Conservation (phyloP, 202 grass and related monocot species). For the Dendrocalamus latiflorus region DNA sequence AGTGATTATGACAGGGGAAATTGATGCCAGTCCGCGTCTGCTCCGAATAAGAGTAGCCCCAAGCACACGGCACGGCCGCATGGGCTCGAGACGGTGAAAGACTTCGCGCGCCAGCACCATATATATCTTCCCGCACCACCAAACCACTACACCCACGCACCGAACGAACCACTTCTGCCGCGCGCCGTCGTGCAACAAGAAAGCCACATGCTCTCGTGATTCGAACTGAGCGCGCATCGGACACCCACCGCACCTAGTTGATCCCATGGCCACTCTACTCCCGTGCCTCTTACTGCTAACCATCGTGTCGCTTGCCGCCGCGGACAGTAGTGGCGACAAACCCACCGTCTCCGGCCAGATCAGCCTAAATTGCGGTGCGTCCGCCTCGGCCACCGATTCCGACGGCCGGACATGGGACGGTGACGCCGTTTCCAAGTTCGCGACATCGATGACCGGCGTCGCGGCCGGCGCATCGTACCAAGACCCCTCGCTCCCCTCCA, state of each 20-base stretch:
- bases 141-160: background rate
- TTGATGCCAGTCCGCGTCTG: background rate
- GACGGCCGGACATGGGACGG: slow-evolving; percentile 46
- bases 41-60: background rate
- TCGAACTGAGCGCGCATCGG: background rate
- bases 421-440: slow-evolving; percentile 22
- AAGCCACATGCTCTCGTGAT: background rate
- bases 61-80: background rate
- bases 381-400: slow-evolving; percentile 3
- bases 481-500: slow-evolving; percentile 38
- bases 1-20: background rate
- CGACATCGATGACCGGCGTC: background rate
- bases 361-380: slow-evolving; percentile 60
- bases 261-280: slow-evolving; percentile 13
- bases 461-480: background rate
- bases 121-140: background rate
- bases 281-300: background rate
- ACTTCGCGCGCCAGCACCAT: background rate
- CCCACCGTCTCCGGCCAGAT: slow-evolving; percentile 19
- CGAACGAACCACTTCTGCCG: background rate
- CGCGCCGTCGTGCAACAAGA: background rate
- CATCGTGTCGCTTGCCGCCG: background rate
- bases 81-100: background rate
- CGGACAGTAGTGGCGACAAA: background rate
- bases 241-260: background rate